Percentiles rank a stretch among this genome's conserved stretches.
phyloP scores from a whole-genome alignment of 306 rosid species.

The Gleditsia sinensis region DNA sequence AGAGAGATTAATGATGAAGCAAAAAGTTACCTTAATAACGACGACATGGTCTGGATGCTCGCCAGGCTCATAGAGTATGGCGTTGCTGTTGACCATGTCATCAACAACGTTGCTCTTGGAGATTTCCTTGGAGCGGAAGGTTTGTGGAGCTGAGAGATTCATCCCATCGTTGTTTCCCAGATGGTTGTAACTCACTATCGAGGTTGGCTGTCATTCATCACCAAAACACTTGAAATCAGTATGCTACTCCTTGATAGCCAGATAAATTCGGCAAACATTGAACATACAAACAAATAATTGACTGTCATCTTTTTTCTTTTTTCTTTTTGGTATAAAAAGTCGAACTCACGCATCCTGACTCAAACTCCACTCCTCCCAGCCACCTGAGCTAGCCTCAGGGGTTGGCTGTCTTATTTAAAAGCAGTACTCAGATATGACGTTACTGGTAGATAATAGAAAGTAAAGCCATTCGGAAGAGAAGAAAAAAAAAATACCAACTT shows the following conservation, averaged over 20 bases:
- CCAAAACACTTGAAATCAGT: slow-evolving; percentile 19
- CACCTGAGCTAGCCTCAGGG: no score
- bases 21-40: slow-evolving; percentile 78
- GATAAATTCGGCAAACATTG: background rate
- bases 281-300: background rate
- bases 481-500: background rate
- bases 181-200: slow-evolving; percentile 98
- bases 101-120: slow-evolving; percentile 98
- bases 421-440: slow-evolving; percentile 6
- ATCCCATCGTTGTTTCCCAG: slow-evolving; percentile 98
- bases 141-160: slow-evolving; percentile 98
- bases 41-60: slow-evolving; percentile 99
- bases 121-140: slow-evolving; percentile 96
- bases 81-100: slow-evolving; percentile 97
- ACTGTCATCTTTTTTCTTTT: no score
- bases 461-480: background rate
- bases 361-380: no score
- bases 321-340: no score
- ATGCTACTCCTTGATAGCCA: background rate
- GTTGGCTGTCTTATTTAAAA: no score
- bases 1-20: background rate
- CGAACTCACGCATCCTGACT: no score
- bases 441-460: background rate
- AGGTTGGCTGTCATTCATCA: slow-evolving; percentile 72
- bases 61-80: slow-evolving; percentile 85